Evolutionary conservation across 1,284 basidiomycete species (phyloP), one percentile per base, ranked within the genome.

Genomic region (Sporisorium reilianum): DNA sequence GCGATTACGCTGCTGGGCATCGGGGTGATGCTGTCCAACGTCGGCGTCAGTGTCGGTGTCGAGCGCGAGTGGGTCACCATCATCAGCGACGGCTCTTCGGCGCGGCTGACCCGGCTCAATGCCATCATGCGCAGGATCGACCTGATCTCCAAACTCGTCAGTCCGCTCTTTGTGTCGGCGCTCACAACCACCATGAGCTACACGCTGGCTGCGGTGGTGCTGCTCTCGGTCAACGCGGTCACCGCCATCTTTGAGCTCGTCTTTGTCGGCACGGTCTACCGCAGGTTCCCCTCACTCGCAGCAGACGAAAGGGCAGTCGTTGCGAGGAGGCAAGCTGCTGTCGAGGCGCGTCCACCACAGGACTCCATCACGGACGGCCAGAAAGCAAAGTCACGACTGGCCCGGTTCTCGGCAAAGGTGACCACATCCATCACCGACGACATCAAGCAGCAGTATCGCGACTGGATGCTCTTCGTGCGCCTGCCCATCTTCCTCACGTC

Each of bases 11-110:
- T 87, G 2, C 79, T 83, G 2, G 88, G 88, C 0, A 87, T 73
- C 40, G 64, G 66, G 5, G 54, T 81, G 3, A 74, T 75, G 34
- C 80, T 89, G 0, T 85, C 87, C 5, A 87, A 86, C 46, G 86
- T 87, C 1, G 86, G 86, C 11, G 87, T 88, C 41, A 86, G 87
- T 1, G 87, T 89, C 2, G 87, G 87, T 0, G 85, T 89, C n/a
- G 88, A 90, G 78, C 82, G 89, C n/a, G 89, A 89, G 64, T 90
- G 89, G 89, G 87, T 87, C 0, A 87, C 87, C 0, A 79, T 85
- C 48, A 87, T 89, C 62, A 86, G 87, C 0, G 61, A 51, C 41
- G 73, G 70, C 2, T 63, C 62, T 20, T 61, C 69, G 16, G 60
- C 63, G 11, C 50, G 77, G n/a, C 56, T 81, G 78, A 85, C 9